Percentiles rank a stretch among this genome's conserved stretches.
Conservation (phyloP, 495 filamentous ascomycete species). For the Gamarada debralockiae region DNA sequence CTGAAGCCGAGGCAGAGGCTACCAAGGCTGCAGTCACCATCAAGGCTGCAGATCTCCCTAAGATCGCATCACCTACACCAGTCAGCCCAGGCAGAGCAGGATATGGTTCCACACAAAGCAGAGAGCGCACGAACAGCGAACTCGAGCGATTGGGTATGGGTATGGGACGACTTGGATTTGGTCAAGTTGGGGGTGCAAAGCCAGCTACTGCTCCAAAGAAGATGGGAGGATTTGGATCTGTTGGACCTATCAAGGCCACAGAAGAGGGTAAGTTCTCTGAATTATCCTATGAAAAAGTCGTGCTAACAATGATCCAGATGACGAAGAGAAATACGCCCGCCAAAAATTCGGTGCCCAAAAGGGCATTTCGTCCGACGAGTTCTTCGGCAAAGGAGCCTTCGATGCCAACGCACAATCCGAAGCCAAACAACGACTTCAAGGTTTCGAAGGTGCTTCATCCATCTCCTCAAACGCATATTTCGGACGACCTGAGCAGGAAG, state of each 20-base stretch:
- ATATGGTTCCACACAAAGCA: constrained; percentile 52
- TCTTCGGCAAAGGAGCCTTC: constrained; percentile 87
- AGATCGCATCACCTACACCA: constrained; percentile 69
- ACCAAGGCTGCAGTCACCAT: constrained; percentile 45
- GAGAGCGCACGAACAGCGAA: constrained; percentile 62
- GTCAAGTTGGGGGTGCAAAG: constrained; percentile 71
- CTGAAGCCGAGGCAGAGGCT: constrained; percentile 74
- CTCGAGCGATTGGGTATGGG: constrained; percentile 92
- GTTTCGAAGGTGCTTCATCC: constrained; percentile 86
- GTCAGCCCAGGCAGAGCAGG: constrained; percentile 59
- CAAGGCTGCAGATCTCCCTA: constrained; percentile 41
- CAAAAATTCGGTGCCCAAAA: constrained; percentile 88
- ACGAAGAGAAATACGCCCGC: constrained; percentile 70
- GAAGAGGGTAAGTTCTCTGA: constrained; percentile 57
- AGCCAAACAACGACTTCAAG: constrained; percentile 79
- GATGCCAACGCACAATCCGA: constrained; percentile 78
- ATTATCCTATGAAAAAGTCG: too few relatives aligned
- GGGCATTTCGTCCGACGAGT: constrained; percentile 95
- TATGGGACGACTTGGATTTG: constrained; percentile 82
- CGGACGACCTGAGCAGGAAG: constrained; percentile 74
- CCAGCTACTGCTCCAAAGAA: constrained; percentile 57
- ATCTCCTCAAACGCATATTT: constrained; percentile 98
- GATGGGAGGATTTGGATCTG: constrained; percentile 82
- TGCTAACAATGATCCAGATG: too few relatives aligned
- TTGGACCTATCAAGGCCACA: constrained; percentile 62